A percentile compares a stretch with the other conserved stretches of the same genome.
These are phyloP conservation scores for Rubus parviflorus DNA, from an alignment of 306 rosid species.

Conservation along the genomic window DNA sequence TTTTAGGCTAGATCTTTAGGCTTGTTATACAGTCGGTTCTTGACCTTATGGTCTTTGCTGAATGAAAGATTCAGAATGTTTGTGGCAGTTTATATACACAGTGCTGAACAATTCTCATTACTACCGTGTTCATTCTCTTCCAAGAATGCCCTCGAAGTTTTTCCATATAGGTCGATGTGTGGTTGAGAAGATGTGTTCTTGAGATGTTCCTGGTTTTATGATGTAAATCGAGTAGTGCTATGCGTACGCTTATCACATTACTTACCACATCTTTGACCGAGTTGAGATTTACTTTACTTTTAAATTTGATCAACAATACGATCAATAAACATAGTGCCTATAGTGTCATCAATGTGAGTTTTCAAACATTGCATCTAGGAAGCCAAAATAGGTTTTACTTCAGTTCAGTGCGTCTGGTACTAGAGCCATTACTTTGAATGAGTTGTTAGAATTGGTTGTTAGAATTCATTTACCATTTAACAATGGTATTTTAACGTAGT, in stretches of 20 bases:
- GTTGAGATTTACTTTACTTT: not conserved
- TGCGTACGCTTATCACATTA: not conserved
- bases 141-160: not conserved
- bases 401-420: not conserved
- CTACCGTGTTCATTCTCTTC: too few relatives aligned
- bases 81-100: conserved; percentile 6
- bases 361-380: not conserved
- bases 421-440: not conserved
- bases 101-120: not conserved
- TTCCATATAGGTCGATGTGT: not conserved
- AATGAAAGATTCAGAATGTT: conserved; percentile 10
- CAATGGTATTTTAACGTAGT: not conserved
- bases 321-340: not conserved
- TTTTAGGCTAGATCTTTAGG: conserved; percentile 31
- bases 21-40: conserved; percentile 31
- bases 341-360: not conserved
- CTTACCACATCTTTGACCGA: too few relatives aligned
- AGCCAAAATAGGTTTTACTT: not conserved
- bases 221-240: not conserved
- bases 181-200: not conserved
- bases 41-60: conserved; percentile 29
- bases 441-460: not conserved
- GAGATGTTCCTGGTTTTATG: not conserved
- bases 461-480: not conserved
- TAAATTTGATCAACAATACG: too few relatives aligned